Conservation (phyloP, 129 eudicot genomes). For the Centella asiatica region DNA sequence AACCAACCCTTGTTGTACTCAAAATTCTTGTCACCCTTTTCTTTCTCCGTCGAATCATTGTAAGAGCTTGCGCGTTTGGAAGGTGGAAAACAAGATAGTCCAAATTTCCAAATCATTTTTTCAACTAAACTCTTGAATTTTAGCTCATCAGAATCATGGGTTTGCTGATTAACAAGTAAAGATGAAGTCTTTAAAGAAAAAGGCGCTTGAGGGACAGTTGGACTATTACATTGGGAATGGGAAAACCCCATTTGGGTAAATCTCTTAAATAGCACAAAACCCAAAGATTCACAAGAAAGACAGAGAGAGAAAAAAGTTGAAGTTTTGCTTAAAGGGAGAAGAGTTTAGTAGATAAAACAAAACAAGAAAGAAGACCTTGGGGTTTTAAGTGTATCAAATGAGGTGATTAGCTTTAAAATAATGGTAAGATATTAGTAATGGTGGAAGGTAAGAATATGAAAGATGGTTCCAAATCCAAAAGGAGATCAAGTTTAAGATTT, state of each 20-base stretch:
- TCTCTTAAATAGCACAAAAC: constrained; percentile 27
- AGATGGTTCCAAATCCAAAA: no score
- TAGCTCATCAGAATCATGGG: constrained; percentile 22
- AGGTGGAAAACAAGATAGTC: constrained; percentile 57
- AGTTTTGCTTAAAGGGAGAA: constrained; percentile 45
- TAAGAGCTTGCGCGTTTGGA: constrained; percentile 3
- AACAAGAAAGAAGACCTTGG: neutral
- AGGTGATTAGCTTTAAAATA: neutral
- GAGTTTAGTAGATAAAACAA: constrained; percentile 27
- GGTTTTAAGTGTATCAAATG: constrained; percentile 2
- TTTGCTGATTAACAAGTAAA: neutral
- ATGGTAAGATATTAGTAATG: neutral
- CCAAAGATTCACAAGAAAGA: neutral
- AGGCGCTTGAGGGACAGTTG: constrained; percentile 31
- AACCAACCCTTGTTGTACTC: constrained; percentile 94
- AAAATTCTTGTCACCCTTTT: constrained; percentile 20
- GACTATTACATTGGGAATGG: constrained; percentile 23
- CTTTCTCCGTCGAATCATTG: constrained; percentile 16
- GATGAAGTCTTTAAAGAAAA: neutral
- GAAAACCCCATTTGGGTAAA: constrained; percentile 51
- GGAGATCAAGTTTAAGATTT: no score
- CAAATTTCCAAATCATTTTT: constrained; percentile 76
- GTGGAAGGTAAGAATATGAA: neutral
- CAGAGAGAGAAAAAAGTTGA: constrained; percentile 13
- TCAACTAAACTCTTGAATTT: constrained; percentile 45